Conservation (phyloP, 2,329 filamentous ascomycete species). For the Colletotrichum salicis region DNA sequence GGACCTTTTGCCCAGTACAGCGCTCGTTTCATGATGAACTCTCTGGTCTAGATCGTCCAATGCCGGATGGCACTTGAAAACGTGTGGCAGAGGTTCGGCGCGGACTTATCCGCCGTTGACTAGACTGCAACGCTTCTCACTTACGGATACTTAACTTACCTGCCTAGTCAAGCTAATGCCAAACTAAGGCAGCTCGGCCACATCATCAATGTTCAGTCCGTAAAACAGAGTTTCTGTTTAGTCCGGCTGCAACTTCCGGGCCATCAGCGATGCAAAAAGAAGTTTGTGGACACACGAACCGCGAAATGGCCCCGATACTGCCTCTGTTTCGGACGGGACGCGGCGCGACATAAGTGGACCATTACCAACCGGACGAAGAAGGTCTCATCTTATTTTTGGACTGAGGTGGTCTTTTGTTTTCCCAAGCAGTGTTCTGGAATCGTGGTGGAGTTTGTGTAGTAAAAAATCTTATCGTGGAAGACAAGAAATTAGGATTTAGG, state of each 20-base stretch:
- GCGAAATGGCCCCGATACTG: slow-evolving; percentile 18
- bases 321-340: slow-evolving; percentile 19
- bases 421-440: background rate
- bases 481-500: background rate
- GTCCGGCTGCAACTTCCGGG: background rate
- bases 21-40: slow-evolving; percentile 2
- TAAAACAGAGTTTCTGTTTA: slow-evolving; percentile 12
- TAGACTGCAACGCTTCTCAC: background rate
- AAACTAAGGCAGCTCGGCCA: background rate
- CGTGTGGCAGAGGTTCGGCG: background rate
- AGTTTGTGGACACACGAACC: background rate
- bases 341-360: background rate
- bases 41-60: slow-evolving; percentile 3
- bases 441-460: background rate
- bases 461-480: background rate
- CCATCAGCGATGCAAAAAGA: background rate
- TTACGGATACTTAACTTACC: background rate
- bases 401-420: too few species aligned
- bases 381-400: slow-evolving; percentile 23
- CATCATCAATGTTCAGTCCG: background rate
- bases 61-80: slow-evolving; percentile 2
- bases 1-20: background rate
- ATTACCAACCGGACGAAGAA: background rate
- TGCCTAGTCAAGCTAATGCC: too few species aligned
- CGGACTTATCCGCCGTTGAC: background rate